Conservation (phyloP, 345 rosid genomes). For the Melaleuca alternifolia region DNA sequence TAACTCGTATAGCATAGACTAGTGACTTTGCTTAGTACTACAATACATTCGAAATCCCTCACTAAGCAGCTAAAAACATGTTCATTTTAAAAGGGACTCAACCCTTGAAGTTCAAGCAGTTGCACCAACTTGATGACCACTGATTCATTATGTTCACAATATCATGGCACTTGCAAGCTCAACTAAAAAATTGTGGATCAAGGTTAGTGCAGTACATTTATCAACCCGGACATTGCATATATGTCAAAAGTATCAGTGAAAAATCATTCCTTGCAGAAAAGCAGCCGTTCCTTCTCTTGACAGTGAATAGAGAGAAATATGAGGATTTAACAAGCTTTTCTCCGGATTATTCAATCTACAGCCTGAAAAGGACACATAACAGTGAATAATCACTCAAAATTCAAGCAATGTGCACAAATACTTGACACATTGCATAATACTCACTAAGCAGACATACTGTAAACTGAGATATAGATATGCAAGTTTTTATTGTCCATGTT, state of each 20-base stretch:
- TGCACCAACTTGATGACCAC: neutral
- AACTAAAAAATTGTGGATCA: neutral
- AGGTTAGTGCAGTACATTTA: slow-evolving; percentile 49
- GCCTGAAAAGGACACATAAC: slow-evolving; percentile 27
- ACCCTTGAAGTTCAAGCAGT: neutral
- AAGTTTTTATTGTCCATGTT: neutral
- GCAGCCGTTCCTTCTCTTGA: slow-evolving; percentile 26
- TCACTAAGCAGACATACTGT: neutral
- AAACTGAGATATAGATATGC: neutral
- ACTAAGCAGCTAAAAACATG: neutral
- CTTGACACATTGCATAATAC: neutral
- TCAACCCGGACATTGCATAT: slow-evolving; percentile 81
- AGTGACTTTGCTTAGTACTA: neutral
- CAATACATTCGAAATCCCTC: neutral
- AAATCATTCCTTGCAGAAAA: slow-evolving; percentile 46
- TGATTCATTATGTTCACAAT: neutral
- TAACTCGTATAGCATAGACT: neutral
- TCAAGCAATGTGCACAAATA: neutral
- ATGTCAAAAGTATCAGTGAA: slow-evolving; percentile 41
- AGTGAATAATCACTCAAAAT: neutral
- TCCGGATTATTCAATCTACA: neutral
- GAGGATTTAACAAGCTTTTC: slow-evolving; percentile 15
- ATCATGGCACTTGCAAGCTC: neutral
- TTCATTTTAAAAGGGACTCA: neutral
- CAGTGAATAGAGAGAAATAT: slow-evolving; percentile 12